phyloP scores from a whole-genome alignment of 2,329 filamentous ascomycete species.

The Alternaria panax region DNA sequence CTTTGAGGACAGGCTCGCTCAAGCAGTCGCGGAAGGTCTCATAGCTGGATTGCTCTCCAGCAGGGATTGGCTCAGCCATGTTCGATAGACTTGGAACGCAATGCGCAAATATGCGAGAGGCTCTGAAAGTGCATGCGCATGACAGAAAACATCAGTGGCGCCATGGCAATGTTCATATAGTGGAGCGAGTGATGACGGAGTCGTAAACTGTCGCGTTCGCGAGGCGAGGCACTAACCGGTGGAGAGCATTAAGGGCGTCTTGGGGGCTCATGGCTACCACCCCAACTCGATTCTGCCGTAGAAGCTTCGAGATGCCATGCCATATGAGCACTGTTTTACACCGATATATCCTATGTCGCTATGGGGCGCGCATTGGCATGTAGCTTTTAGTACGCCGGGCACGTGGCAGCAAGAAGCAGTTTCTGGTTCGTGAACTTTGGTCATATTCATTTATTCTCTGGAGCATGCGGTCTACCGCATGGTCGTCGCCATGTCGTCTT shows the following conservation, averaged over 20 bases:
- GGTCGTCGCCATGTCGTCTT: slow-evolving; percentile 6
- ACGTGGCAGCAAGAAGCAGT: neutral
- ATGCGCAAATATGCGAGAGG: neutral
- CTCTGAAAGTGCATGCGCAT: slow-evolving; percentile 1
- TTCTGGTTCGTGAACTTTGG: slow-evolving; percentile 2
- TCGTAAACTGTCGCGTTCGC: slow-evolving; percentile 24
- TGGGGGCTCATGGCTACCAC: slow-evolving; percentile 13
- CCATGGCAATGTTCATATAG: slow-evolving; percentile 27
- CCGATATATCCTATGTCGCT: neutral
- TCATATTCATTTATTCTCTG: slow-evolving; percentile 14
- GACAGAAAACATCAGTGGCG: slow-evolving; percentile 3
- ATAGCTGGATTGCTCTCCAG: slow-evolving; percentile 62
- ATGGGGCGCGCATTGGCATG: neutral
- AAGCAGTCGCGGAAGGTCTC: slow-evolving; percentile 77
- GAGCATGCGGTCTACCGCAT: slow-evolving; percentile 6
- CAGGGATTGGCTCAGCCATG: slow-evolving; percentile 44
- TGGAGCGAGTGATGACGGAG: slow-evolving; percentile 28
- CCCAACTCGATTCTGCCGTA: slow-evolving; percentile 15
- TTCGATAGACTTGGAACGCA: neutral
- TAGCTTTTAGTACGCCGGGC: neutral
- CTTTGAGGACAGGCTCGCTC: slow-evolving; percentile 72
- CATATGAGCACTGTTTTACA: neutral
- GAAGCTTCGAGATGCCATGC: slow-evolving; percentile 8
- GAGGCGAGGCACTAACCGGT: slow-evolving; percentile 22
- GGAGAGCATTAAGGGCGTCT: slow-evolving; percentile 20